Evolutionary conservation across 2,329 filamentous ascomycete species (phyloP), one percentile per base, ranked within the genome.

Genomic region (Penicillium carneum): DNA sequence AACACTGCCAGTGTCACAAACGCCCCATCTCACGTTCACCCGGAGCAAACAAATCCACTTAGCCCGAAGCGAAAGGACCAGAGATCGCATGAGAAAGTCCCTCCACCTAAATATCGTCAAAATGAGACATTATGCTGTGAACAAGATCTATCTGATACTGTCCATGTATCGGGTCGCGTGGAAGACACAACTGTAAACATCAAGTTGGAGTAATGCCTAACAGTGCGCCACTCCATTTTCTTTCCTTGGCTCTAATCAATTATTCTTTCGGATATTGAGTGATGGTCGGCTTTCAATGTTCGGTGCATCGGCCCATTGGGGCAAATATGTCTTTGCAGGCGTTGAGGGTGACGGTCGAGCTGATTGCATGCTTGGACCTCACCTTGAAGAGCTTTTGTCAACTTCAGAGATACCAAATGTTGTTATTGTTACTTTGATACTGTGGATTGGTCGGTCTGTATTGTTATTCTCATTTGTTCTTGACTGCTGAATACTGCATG

Each of bases 31-130:
- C 14, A 39, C 1, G 23, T 31, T 16, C 42, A 10, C 7, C 11
- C 26, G 3, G 29, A 48, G 12, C 34, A 41, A 34, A 18, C 3
- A 4, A 42, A 11, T 4, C 4, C 41, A 16, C 31, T 23, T 16
- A 18, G 26, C 23, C 16, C 43, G 18, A 59, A 59, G 34, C 34
- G 57, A 12, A 59, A 59, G 29, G 18, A 48, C 14, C 26, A 53
- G 16, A 34, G 33, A 3, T 29, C 18, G 9, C 56, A 58, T 7
- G 33, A 53, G 14, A 39, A 23, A 47, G 33, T 53, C 14, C 48
- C 48, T 47, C 49, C 49, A 1, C 48, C 48, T 10, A 14, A 14
- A 39, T 16, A 11, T 20, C 49, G 26, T 26, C 23, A n/a, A 12
- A 23, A n/a, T 14, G 31, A 34, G 14, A 12, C 34, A 20, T 10